Percentiles rank a stretch among this genome's conserved stretches.
phyloP scores from a whole-genome alignment of 1,284 basidiomycete species.

The Sphagnurus paluster region DNA sequence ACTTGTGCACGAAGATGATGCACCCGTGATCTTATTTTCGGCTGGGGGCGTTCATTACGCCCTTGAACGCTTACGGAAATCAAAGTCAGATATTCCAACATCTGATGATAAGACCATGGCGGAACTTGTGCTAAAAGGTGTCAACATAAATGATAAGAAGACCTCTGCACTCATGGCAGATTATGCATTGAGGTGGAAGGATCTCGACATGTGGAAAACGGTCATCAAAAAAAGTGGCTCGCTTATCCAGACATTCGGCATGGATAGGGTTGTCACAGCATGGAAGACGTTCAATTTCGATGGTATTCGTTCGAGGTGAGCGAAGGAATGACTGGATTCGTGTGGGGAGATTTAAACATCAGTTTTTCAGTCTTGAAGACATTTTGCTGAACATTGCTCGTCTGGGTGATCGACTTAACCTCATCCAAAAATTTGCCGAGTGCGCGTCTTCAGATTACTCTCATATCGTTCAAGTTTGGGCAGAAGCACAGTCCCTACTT shows the following conservation, averaged over 20 bases:
- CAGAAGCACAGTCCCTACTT: slow-evolving; percentile 15
- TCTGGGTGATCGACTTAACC: slow-evolving; percentile 16
- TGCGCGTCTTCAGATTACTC: slow-evolving; percentile 14
- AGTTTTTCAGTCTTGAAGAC: slow-evolving; percentile 21
- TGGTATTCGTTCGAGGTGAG: slow-evolving; percentile 21
- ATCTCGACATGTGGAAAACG: slow-evolving; percentile 25
- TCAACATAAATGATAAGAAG: slow-evolving; percentile 7
- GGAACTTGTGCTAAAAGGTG: slow-evolving; percentile 15
- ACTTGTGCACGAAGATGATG: slow-evolving; percentile 32
- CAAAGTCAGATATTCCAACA: slow-evolving; percentile 17
- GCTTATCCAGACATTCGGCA: slow-evolving; percentile 10
- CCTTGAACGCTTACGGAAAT: slow-evolving; percentile 21
- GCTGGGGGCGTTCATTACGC: slow-evolving; percentile 26
- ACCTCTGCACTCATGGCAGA: slow-evolving; percentile 16
- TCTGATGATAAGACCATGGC: slow-evolving; percentile 20
- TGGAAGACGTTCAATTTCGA: slow-evolving; percentile 28
- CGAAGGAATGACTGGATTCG: background rate
- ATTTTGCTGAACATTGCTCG: slow-evolving; percentile 14
- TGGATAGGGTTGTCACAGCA: slow-evolving; percentile 20
- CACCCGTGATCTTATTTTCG: slow-evolving; percentile 24
- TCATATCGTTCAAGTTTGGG: slow-evolving; percentile 18
- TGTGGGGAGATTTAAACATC: background rate
- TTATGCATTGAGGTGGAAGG: slow-evolving; percentile 30
- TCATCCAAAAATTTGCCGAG: slow-evolving; percentile 17
- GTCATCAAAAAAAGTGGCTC: slow-evolving; percentile 19